These are phyloP conservation scores for Boletales sp. DNA, from an alignment of 768 basidiomycete genomes.

Conservation along the genomic window DNA sequence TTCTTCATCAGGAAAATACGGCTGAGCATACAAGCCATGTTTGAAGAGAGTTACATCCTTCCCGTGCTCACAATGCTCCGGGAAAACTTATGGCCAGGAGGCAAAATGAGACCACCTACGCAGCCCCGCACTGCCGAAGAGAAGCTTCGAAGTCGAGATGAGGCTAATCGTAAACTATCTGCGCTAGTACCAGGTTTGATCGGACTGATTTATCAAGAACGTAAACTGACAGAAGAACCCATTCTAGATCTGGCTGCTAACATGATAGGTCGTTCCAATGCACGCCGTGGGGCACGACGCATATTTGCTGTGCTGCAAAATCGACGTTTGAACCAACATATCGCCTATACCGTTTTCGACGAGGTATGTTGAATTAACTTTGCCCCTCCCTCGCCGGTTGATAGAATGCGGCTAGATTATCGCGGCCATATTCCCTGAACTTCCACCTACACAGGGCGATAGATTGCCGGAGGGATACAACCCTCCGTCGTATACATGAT, in stretches of 20 bases:
- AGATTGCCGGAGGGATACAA: background rate
- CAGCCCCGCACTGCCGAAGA: conserved; percentile 76
- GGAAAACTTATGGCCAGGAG: conserved; percentile 83
- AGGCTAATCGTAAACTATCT: conserved; percentile 88
- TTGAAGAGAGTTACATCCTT: conserved; percentile 71
- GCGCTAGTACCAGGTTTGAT: conserved; percentile 82
- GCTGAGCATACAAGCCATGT: conserved; percentile 61
- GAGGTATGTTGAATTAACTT: conserved; percentile 54
- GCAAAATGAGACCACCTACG: conserved; percentile 57
- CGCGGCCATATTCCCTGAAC: conserved; percentile 58
- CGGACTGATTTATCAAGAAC: background rate
- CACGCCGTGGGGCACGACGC: conserved; percentile 85
- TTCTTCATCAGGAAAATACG: conserved; percentile 69
- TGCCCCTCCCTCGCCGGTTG: background rate
- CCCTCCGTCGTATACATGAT: background rate
- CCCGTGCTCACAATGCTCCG: conserved; percentile 63
- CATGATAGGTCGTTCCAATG: conserved; percentile 97
- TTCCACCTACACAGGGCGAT: conserved; percentile 12
- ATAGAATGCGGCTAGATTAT: conserved; percentile 42
- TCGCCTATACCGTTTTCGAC: conserved; percentile 83
- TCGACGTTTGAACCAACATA: conserved; percentile 89
- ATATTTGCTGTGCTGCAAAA: conserved; percentile 96
- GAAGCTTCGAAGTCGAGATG: conserved; percentile 74
- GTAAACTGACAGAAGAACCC: background rate
- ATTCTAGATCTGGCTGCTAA: conserved; percentile 85